These are phyloP conservation scores for Hypomyces rosellus DNA, from an alignment of 2,329 filamentous ascomycete species.

Conservation along the genomic window DNA sequence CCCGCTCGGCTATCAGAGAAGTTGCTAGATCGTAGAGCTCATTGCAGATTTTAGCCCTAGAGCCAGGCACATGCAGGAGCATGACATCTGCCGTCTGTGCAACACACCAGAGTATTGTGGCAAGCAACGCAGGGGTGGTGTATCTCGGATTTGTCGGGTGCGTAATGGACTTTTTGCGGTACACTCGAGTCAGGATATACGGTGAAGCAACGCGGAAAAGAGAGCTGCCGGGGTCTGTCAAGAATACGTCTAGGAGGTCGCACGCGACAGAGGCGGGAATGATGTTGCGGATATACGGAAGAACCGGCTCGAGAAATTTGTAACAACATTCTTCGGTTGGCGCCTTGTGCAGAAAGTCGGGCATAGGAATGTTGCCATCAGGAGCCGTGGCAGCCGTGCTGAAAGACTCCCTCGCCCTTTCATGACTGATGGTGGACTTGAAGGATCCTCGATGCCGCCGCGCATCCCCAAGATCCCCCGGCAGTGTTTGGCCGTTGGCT, in stretches of 20 bases:
- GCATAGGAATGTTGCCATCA: conserved; percentile 11
- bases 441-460: conserved; percentile 13
- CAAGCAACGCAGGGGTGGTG: conserved; percentile 38
- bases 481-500: conserved; percentile 9
- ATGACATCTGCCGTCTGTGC: conserved; percentile 41
- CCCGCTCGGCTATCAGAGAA: conserved; percentile 27
- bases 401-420: conserved; percentile 14
- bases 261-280: conserved; percentile 36
- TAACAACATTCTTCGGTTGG: conserved; percentile 31
- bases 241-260: conserved; percentile 42
- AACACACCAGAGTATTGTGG: conserved; percentile 42
- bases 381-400: conserved; percentile 13
- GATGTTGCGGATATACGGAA: conserved; percentile 33
- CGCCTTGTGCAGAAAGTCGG: conserved; percentile 20
- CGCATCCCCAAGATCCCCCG: conserved; percentile 1
- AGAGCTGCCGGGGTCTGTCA: conserved; percentile 38
- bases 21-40: conserved; percentile 32
- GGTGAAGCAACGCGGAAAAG: conserved; percentile 39
- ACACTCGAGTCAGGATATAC: conserved; percentile 40
- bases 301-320: conserved; percentile 33
- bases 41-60: conserved; percentile 33
- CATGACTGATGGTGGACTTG: conserved; percentile 14
- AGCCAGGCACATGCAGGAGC: conserved; percentile 34
- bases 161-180: conserved; percentile 38
- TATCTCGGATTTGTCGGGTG: conserved; percentile 33